Base-by-base conservation (phyloP, 805 yeast species). In the Yarrowia sp. region DNA sequence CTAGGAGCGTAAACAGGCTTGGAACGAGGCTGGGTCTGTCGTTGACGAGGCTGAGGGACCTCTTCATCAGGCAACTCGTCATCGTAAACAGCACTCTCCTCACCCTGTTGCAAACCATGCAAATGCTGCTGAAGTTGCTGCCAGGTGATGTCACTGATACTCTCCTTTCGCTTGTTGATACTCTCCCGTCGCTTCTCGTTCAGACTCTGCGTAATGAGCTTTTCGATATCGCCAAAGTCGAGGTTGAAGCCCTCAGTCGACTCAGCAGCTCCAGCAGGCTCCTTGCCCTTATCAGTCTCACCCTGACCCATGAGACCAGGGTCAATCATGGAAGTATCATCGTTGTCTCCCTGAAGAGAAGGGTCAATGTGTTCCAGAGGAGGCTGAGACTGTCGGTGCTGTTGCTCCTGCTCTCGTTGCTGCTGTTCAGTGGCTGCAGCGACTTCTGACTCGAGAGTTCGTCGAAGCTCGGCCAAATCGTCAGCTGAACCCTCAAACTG, bases 121-220 rank as follows among this genome's bases (percentile, higher is more conserved):
- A 63, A 38, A 22, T 63, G 67, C 48, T 63, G 67, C 55, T 49
- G 67, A 32, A 63, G 67, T 22, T 63, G 66, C 53, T 59, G 67
- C 56, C 55, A 63, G 40, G 67, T 48, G 46, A 63, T 46, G 38
- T 63, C 67, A 14, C 65, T 59, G 65, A 59, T 43, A 45, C 65
- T 59, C 52, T 59, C 65, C 12, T 45, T 59, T 7, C 65, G 50
- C 52, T 41, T 45, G 45, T 32, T 26, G 42, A 63, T n/a, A 38
- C 56, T 48, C 40, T 63, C 67, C 2, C 67, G 55, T 15, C 67
- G 67, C 10, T 43, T 45, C 19, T 43, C 66, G 45, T n/a, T 49
- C 19, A 48, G 56, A 49, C 67, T 49, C 56, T 63, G 67, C 1
- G 67, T 48, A 40, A 63, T 63, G 32, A 63, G 45, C 26, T 63